Evolutionary conservation across 148 eudicot genomes (phyloP), one percentile per base, ranked within the genome.

Genomic region (Spergularia marina): DNA sequence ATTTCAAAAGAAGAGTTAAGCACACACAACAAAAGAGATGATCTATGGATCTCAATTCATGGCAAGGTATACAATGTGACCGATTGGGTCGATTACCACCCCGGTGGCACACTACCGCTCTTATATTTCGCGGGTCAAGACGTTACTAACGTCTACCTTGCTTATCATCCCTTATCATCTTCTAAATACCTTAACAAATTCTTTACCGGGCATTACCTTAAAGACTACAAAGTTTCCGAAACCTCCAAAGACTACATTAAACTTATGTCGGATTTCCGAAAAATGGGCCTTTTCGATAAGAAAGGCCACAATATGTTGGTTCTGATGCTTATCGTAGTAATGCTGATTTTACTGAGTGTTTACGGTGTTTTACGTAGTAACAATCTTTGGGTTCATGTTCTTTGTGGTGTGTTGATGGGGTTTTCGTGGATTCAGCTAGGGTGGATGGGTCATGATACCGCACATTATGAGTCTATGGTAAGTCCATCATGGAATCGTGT

Each of bases 21-120:
- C 66, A 72, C 70, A 14, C 91, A 88, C 81, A 86, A 83, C 79
- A 86, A 84, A 68, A 76, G 75, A 36, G 84, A 81, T 44, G 89
- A 88, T 83, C 80, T 88, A 4, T 88, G 91, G 89, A 88, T 88
- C 65, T 88, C 88, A 15, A 83, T 88, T 21, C 81, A 83, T 53
- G 91, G 91, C 7, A 88, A 86, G 52, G 77, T 88, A 9, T 88
- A 86, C 74, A 87, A 88, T 71, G 91, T 86, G 20, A 60, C 88
- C 1, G 59, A 84, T 11, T 88, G 91, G 91, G 74, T 58, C 17
- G 79, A 84, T 20, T 10, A 40, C n/a, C 91, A 88, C 74, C 91
- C 91, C 0, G 89, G 91, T 74, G 91, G 89, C 34, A 73, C 77
- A 4, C 44, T 16, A 13, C 91, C 91, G 4, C 72, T 88, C 53